phyloP scores from a whole-genome alignment of 2,329 filamentous ascomycete species.

The Aspergillus niger region DNA sequence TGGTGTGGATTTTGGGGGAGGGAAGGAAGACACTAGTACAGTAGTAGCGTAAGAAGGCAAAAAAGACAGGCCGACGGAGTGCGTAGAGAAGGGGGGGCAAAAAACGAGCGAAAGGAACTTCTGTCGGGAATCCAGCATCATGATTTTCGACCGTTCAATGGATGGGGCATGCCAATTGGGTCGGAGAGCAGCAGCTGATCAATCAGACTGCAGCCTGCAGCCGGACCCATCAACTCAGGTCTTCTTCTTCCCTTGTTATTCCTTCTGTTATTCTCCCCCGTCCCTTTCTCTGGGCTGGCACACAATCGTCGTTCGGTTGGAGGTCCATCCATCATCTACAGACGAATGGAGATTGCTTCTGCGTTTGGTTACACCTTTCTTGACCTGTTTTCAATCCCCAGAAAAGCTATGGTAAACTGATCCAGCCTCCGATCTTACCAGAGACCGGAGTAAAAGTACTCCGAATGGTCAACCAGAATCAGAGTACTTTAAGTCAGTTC shows the following conservation, averaged over 20 bases:
- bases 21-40: no score
- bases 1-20: not conserved
- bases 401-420: not conserved
- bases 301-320: not conserved
- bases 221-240: constrained; percentile 1
- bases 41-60: not conserved
- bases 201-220: constrained; percentile 7
- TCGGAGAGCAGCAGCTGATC: constrained; percentile 12
- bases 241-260: not conserved
- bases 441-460: not conserved
- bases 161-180: constrained; percentile 11
- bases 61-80: not conserved
- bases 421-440: not conserved
- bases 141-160: constrained; percentile 10
- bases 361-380: not conserved
- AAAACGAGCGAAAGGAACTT: not conserved
- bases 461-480: not conserved
- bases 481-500: no score
- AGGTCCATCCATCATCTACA: not conserved
- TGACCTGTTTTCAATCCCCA: not conserved
- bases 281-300: not conserved
- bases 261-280: not conserved
- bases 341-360: not conserved
- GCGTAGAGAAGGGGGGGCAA: not conserved
- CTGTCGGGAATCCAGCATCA: not conserved